These are phyloP conservation scores for Melampsora americana DNA, from an alignment of 1,284 basidiomycete genomes.

Conservation along the genomic window DNA sequence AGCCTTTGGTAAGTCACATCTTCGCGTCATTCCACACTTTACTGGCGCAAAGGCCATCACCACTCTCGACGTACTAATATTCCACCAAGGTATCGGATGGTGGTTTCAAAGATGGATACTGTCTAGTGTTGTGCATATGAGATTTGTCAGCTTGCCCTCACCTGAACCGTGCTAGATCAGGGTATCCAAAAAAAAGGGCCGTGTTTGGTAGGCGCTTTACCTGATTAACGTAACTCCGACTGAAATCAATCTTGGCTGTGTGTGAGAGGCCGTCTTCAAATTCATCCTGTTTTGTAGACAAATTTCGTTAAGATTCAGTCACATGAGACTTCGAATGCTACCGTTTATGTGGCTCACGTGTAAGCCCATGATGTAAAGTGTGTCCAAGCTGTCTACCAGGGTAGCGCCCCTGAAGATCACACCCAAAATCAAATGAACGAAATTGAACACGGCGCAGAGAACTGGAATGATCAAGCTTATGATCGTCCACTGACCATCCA, in stretches of 20 bases:
- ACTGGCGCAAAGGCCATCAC: too few relatives aligned
- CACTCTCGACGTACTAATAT: constrained; percentile 19
- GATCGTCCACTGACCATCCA: constrained; percentile 18
- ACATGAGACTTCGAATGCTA: too few relatives aligned
- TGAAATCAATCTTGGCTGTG: constrained; percentile 42
- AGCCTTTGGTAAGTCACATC: too few relatives aligned
- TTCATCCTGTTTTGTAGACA: constrained; percentile 7
- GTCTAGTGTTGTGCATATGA: not conserved
- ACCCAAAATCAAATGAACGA: not conserved
- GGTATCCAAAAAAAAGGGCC: not conserved
- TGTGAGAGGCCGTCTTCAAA: constrained; percentile 14
- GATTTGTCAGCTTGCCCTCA: too few relatives aligned
- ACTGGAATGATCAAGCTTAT: not conserved
- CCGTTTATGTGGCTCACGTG: constrained; percentile 3
- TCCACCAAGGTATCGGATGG: constrained; percentile 40
- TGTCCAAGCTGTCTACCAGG: constrained; percentile 33
- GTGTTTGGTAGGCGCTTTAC: not conserved
- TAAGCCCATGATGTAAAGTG: constrained; percentile 37
- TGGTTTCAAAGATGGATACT: constrained; percentile 36
- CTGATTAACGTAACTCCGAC: constrained; percentile 17
- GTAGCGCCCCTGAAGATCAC: constrained; percentile 15
- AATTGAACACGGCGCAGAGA: not conserved
- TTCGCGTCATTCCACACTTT: too few relatives aligned
- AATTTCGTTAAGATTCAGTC: not conserved
- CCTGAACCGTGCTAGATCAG: too few relatives aligned